A percentile compares a stretch with the other conserved stretches of the same genome.
Conservation (phyloP, 805 yeast species). For the Candida ficus region DNA sequence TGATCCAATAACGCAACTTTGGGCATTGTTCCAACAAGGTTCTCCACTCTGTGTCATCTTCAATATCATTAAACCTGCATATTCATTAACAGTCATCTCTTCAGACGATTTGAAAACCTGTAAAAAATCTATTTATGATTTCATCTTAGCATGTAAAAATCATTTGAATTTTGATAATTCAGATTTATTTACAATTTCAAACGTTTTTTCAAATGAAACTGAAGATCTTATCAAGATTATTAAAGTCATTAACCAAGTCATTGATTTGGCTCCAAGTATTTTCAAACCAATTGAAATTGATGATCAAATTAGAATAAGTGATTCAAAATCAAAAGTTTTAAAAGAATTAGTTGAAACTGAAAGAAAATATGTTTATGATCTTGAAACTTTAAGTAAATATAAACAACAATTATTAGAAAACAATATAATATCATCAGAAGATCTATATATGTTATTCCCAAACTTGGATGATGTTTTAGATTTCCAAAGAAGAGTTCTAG, state of each 20-base stretch:
- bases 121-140: slow-evolving; percentile 86
- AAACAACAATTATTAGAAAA: slow-evolving; percentile 60
- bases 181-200: slow-evolving; percentile 82
- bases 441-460: slow-evolving; percentile 78
- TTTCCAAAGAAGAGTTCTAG: slow-evolving; percentile 83
- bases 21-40: slow-evolving; percentile 88
- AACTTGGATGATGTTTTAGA: slow-evolving; percentile 79
- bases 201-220: slow-evolving; percentile 80
- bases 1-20: slow-evolving; percentile 90
- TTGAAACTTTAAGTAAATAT: slow-evolving; percentile 68
- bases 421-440: slow-evolving; percentile 72
- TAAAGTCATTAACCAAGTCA: slow-evolving; percentile 61
- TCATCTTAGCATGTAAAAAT: slow-evolving; percentile 78
- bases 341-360: slow-evolving; percentile 86
- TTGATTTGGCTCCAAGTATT: slow-evolving; percentile 45
- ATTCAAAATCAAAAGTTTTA: slow-evolving; percentile 70
- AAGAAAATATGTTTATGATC: slow-evolving; percentile 86
- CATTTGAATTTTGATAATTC: slow-evolving; percentile 73
- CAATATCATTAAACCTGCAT: slow-evolving; percentile 60
- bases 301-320: slow-evolving; percentile 32
- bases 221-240: slow-evolving; percentile 72
- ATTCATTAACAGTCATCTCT: slow-evolving; percentile 56
- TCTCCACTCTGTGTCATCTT: slow-evolving; percentile 84
- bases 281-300: slow-evolving; percentile 30
- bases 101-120: slow-evolving; percentile 81